phyloP scores from a whole-genome alignment of 2,329 filamentous ascomycete species.

The Hymenotorrendiella dingleyae region DNA sequence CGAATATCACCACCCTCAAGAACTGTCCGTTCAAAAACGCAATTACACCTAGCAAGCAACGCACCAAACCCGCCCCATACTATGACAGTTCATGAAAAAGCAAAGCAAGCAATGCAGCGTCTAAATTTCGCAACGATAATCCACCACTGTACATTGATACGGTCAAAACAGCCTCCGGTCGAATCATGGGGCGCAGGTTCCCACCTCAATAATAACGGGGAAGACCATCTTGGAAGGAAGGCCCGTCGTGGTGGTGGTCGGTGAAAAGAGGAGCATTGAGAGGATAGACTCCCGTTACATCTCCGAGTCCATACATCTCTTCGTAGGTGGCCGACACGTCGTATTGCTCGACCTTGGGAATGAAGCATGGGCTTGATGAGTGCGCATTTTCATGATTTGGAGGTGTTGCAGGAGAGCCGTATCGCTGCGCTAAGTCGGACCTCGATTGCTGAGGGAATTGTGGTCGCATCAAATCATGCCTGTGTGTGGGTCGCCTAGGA shows the following conservation, averaged over 20 bases:
- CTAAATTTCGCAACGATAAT: not conserved
- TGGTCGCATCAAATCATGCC: slow-evolving; percentile 6
- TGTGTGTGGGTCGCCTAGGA: slow-evolving; percentile 6
- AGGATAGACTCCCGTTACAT: slow-evolving; percentile 25
- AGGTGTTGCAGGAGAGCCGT: slow-evolving; percentile 22
- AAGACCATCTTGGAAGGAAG: slow-evolving; percentile 14
- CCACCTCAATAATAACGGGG: not conserved
- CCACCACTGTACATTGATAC: slow-evolving; percentile 2
- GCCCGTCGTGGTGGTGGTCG: slow-evolving; percentile 13
- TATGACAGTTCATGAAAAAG: not conserved
- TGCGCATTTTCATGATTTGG: slow-evolving; percentile 9
- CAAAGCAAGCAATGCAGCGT: slow-evolving; percentile 2
- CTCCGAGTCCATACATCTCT: slow-evolving; percentile 19
- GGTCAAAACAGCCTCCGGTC: not conserved
- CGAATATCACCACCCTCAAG: slow-evolving; percentile 6
- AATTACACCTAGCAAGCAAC: not conserved
- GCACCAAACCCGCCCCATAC: not conserved
- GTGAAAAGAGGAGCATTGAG: slow-evolving; percentile 24
- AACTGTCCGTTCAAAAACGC: not conserved
- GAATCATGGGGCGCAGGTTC: not conserved
- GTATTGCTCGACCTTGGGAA: slow-evolving; percentile 16
- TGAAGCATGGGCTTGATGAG: slow-evolving; percentile 17
- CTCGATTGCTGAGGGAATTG: not conserved
- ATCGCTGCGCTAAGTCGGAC: slow-evolving; percentile 4
- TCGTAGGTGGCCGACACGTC: slow-evolving; percentile 14